These are phyloP conservation scores for Phyllosticta citribraziliensis DNA, from an alignment of 2,329 filamentous ascomycete genomes.

Conservation along the genomic window DNA sequence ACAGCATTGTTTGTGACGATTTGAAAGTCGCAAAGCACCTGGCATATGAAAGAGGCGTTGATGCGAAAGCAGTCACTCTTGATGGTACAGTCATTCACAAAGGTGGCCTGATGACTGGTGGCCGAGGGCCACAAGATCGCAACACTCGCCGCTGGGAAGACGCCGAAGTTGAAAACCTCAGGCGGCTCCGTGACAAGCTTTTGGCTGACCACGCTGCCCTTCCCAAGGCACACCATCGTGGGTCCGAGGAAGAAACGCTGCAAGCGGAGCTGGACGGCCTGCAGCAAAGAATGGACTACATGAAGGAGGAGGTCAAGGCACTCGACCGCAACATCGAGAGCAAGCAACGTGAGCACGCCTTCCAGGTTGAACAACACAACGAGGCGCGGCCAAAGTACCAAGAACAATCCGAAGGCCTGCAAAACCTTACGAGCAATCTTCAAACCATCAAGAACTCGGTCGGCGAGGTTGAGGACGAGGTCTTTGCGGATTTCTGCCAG, in stretches of 20 bases:
- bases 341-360: constrained; percentile 72
- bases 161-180: constrained; percentile 76
- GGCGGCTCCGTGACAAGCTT: constrained; percentile 64
- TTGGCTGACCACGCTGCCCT: constrained; percentile 69
- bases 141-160: constrained; percentile 81
- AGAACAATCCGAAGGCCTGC: constrained; percentile 60
- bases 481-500: constrained; percentile 79
- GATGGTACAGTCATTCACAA: constrained; percentile 98
- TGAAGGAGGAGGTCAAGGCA: constrained; percentile 65
- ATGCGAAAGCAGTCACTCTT: constrained; percentile 87
- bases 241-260: constrained; percentile 68
- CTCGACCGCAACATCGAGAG: constrained; percentile 75
- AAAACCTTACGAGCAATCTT: constrained; percentile 49
- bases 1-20: constrained; percentile 87
- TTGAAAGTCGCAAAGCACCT: constrained; percentile 80
- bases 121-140: constrained; percentile 64
- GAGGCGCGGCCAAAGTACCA: constrained; percentile 71
- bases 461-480: constrained; percentile 72
- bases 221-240: constrained; percentile 66
- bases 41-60: constrained; percentile 73
- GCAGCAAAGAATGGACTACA: constrained; percentile 62
- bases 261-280: constrained; percentile 71
- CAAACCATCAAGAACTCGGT: constrained; percentile 54
- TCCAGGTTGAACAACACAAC: constrained; percentile 60
- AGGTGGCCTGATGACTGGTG: constrained; percentile 92